These are phyloP conservation scores for Torulaspora gathmanii DNA, from an alignment of 805 yeast species.

Conservation along the genomic window DNA sequence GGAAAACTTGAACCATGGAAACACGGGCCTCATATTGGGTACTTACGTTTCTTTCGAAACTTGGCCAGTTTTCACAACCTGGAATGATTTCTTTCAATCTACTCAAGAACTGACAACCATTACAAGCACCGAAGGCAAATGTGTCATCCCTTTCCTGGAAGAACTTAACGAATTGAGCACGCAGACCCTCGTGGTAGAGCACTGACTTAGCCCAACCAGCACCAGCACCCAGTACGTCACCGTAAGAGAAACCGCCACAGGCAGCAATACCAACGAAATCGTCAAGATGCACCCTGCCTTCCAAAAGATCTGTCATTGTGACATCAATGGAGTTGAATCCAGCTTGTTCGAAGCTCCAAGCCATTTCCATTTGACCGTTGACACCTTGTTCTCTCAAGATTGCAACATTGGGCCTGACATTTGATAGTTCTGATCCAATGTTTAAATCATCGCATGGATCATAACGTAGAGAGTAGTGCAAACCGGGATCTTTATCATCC, in stretches of 20 bases:
- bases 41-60: slow-evolving; percentile 81
- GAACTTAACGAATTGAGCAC: slow-evolving; percentile 70
- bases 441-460: slow-evolving; percentile 50
- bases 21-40: slow-evolving; percentile 98
- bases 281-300: slow-evolving; percentile 65
- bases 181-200: slow-evolving; percentile 70
- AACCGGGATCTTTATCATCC: slow-evolving; percentile 88
- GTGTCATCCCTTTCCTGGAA: slow-evolving; percentile 87
- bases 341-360: slow-evolving; percentile 91
- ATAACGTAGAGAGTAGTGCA: slow-evolving; percentile 72
- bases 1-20: slow-evolving; percentile 73
- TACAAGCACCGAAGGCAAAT: slow-evolving; percentile 96
- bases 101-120: slow-evolving; percentile 95
- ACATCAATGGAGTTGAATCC: slow-evolving; percentile 94
- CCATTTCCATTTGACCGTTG: slow-evolving; percentile 97
- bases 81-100: slow-evolving; percentile 79
- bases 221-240: slow-evolving; percentile 98
- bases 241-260: slow-evolving; percentile 98
- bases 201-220: slow-evolving; percentile 99
- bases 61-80: slow-evolving; percentile 89
- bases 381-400: slow-evolving; percentile 98
- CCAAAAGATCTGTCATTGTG: slow-evolving; percentile 88
- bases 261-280: slow-evolving; percentile 93
- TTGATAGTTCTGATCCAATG: slow-evolving; percentile 27
- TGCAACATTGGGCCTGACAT: slow-evolving; percentile 76